Evolutionary conservation across 495 filamentous ascomycete genomes (phyloP).

Genomic region (Xylaria sp.): DNA sequence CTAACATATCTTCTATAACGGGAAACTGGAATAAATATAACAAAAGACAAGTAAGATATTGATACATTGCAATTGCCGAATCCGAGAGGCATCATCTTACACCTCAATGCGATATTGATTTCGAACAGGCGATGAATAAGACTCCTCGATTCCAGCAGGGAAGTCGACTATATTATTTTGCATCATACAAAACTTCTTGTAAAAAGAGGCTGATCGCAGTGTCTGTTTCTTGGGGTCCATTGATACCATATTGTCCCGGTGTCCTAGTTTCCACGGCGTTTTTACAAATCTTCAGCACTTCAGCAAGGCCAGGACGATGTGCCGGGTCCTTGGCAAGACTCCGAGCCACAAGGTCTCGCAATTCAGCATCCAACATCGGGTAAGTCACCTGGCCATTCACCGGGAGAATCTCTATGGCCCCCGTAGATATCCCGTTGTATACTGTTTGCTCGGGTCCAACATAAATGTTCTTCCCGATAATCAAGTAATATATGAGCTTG

Average conservation of each 20-base stretch:
- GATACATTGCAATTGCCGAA: not conserved
- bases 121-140: not conserved
- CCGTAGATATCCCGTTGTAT: not conserved
- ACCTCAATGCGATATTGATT: not conserved
- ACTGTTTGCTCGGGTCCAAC: not conserved
- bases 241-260: not conserved
- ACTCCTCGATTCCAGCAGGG: not conserved
- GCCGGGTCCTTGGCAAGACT: not conserved
- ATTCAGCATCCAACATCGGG: conserved; percentile 5
- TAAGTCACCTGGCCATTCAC: not conserved
- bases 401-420: not conserved
- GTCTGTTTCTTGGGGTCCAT: not conserved
- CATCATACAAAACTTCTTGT: conserved; percentile 7
- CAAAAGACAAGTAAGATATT: not conserved
- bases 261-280: not conserved
- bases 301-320: not conserved
- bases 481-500: not conserved
- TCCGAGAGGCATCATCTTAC: not conserved
- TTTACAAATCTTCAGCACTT: not conserved
- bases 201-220: not conserved
- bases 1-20: not conserved
- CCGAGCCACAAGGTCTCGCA: conserved; percentile 2
- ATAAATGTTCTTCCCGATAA: not conserved
- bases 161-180: not conserved
- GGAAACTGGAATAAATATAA: not conserved